Conservation (phyloP, 352 stramenopile species). For the Poterioochromonas sp. region DNA sequence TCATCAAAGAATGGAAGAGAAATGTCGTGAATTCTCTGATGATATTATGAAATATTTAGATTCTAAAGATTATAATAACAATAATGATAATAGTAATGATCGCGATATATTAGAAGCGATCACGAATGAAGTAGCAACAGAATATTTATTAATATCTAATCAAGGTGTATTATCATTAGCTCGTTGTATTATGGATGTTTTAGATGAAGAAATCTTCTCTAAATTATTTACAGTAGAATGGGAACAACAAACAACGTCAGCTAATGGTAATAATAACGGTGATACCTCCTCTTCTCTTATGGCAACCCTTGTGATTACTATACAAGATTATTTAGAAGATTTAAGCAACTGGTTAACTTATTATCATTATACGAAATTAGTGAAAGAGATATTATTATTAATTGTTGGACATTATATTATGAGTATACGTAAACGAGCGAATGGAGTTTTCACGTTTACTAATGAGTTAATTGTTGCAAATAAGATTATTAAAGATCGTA, state of each 20-base stretch:
- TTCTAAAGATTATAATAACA: too few relatives aligned
- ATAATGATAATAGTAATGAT: too few relatives aligned
- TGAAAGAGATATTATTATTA: neutral
- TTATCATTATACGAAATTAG: neutral
- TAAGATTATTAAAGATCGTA: neutral
- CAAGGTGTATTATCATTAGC: neutral
- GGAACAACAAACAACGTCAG: neutral
- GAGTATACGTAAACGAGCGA: neutral
- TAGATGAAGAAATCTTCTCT: neutral
- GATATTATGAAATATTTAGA: neutral
- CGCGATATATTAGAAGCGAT: neutral
- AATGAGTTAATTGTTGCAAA: neutral
- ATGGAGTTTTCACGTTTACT: neutral
- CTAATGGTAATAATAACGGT: too few relatives aligned
- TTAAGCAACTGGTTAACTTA: neutral
- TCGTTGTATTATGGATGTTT: neutral
- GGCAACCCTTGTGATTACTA: neutral
- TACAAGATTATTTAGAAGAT: conserved; percentile 10
- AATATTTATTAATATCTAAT: neutral
- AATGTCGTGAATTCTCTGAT: conserved; percentile 17
- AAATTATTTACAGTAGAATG: conserved; percentile 8
- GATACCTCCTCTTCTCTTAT: too few relatives aligned
- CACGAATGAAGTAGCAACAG: neutral
- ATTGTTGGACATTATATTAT: neutral
- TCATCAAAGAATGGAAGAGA: conserved; percentile 13